These are phyloP conservation scores for Penicillium parvum DNA, from an alignment of 495 filamentous ascomycete species.

Conservation along the genomic window DNA sequence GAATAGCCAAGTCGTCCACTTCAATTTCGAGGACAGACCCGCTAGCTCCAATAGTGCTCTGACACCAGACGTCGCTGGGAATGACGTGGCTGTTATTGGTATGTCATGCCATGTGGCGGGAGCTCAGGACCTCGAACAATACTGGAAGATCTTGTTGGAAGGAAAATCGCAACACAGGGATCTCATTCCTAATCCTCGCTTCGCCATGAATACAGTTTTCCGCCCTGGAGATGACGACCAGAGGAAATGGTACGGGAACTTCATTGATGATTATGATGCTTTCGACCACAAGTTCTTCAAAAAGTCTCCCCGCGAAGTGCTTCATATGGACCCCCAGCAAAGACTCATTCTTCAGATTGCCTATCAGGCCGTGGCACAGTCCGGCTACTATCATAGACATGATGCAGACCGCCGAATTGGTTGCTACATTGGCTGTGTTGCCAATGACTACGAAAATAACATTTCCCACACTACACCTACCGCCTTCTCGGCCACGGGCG, in stretches of 20 bases:
- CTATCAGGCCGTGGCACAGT: slow-evolving; percentile 48
- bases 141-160: slow-evolving; percentile 36
- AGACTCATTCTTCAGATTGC: slow-evolving; percentile 44
- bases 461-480: slow-evolving; percentile 28
- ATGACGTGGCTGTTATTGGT: slow-evolving; percentile 48
- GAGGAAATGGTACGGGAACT: slow-evolving; percentile 44
- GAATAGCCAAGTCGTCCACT: slow-evolving; percentile 18
- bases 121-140: slow-evolving; percentile 43
- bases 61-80: slow-evolving; percentile 15
- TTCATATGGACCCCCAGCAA: slow-evolving; percentile 50
- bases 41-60: no score
- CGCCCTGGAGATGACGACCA: slow-evolving; percentile 19
- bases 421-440: slow-evolving; percentile 34
- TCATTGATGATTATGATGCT: slow-evolving; percentile 38
- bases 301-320: slow-evolving; percentile 41
- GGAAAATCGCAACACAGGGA: slow-evolving; percentile 43
- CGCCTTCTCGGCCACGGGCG: slow-evolving; percentile 37
- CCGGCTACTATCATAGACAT: slow-evolving; percentile 38
- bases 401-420: not conserved
- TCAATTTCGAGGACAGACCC: no score
- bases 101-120: slow-evolving; percentile 49
- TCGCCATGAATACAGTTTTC: slow-evolving; percentile 30
- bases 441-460: slow-evolving; percentile 39
- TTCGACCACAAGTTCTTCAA: slow-evolving; percentile 56
- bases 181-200: slow-evolving; percentile 34